Percentiles rank a stretch among this genome's conserved stretches.
phyloP scores from a whole-genome alignment of 768 basidiomycete genomes.

The Leucosporidium creatinivorum region DNA sequence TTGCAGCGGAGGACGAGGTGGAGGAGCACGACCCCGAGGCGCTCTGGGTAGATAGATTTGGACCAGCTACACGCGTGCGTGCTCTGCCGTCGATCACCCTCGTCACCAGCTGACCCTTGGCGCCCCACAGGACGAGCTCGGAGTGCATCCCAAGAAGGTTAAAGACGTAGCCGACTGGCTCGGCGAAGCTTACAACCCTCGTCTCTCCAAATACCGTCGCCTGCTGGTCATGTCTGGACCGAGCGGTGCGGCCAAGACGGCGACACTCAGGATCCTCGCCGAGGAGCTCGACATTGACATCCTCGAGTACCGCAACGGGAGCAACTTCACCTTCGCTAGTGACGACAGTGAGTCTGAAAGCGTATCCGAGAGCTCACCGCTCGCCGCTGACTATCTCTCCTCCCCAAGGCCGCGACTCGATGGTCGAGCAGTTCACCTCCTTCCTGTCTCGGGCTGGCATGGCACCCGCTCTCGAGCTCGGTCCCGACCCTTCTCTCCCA shows the following conservation, averaged over 20 bases:
- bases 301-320: conserved; percentile 59
- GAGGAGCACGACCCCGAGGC: too few relatives aligned
- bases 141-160: conserved; percentile 41
- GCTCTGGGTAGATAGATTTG: too few relatives aligned
- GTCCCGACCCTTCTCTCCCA: conserved; percentile 1
- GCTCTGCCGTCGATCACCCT: neutral
- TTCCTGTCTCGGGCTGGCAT: conserved; percentile 54
- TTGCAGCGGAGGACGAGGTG: too few relatives aligned
- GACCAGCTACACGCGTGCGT: too few relatives aligned
- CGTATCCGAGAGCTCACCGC: too few relatives aligned
- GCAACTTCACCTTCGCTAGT: neutral
- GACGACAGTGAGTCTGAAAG: conserved; percentile 1
- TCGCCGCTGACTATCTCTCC: neutral
- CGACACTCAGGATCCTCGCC: conserved; percentile 68
- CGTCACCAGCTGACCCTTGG: neutral
- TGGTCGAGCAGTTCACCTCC: conserved; percentile 29
- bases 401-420: conserved; percentile 22
- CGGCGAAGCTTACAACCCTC: conserved; percentile 38
- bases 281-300: conserved; percentile 69
- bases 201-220: conserved; percentile 68
- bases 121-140: conserved; percentile 29
- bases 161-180: conserved; percentile 40
- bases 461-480: conserved; percentile 52
- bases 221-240: conserved; percentile 80
- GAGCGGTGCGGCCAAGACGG: conserved; percentile 83